These are phyloP conservation scores for Piromyces finnis DNA, from an alignment of 192 early-diverging fungal species.

Conservation along the genomic window DNA sequence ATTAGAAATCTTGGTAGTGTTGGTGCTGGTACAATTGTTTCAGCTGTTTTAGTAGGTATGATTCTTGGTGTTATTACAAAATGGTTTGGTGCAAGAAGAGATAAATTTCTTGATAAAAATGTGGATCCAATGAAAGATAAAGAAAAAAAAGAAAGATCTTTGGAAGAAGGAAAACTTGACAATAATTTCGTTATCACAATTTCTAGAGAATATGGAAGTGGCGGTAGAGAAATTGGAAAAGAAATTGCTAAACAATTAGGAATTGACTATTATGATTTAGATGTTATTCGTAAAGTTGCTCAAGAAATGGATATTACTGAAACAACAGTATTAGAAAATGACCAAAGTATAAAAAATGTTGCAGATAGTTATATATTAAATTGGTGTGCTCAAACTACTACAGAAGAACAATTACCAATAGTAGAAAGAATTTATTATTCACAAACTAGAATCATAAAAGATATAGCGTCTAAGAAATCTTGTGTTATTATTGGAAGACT, in stretches of 20 bases:
- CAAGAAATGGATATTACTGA: neutral
- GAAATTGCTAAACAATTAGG: neutral
- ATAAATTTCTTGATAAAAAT: neutral
- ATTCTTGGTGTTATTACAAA: neutral
- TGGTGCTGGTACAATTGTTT: neutral
- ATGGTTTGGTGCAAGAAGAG: neutral
- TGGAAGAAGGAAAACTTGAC: neutral
- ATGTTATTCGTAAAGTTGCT: neutral
- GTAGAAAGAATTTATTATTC: neutral
- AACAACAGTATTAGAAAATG: neutral
- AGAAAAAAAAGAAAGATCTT: neutral
- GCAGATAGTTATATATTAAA: neutral
- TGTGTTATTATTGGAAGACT: neutral
- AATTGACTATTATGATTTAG: neutral
- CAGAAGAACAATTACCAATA: neutral
- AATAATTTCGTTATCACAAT: neutral
- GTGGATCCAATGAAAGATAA: neutral
- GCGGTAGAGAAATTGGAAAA: neutral
- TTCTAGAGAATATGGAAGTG: neutral
- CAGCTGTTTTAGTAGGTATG: neutral
- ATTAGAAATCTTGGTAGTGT: neutral
- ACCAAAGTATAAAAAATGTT: neutral
- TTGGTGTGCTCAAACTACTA: neutral
- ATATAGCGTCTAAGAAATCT: neutral
- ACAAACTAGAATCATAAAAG: neutral